phyloP scores from a whole-genome alignment of 2,329 filamentous ascomycete species.

The Metarhizium album region DNA sequence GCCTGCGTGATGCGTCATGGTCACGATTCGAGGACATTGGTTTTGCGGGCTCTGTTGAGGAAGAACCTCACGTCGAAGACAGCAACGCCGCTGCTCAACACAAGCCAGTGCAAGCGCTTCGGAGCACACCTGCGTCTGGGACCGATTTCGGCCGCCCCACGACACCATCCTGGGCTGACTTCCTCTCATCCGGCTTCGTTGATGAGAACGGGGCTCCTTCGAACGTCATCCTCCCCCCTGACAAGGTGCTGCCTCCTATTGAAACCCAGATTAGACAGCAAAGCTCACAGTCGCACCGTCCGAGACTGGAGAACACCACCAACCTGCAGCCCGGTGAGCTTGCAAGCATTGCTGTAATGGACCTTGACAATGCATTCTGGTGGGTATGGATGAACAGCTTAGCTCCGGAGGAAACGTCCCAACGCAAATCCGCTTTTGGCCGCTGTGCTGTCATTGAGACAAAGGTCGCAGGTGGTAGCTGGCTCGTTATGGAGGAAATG shows the following conservation, averaged over 20 bases:
- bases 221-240: constrained; percentile 74
- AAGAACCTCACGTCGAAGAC: constrained; percentile 41
- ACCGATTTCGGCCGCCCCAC: constrained; percentile 68
- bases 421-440: constrained; percentile 86
- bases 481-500: constrained; percentile 94
- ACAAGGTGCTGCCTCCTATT: constrained; percentile 83
- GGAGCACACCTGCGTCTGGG: constrained; percentile 57
- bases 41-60: constrained; percentile 67
- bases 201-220: constrained; percentile 58
- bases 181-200: constrained; percentile 84
- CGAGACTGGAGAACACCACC: constrained; percentile 52
- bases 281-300: constrained; percentile 77
- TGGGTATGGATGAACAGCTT: constrained; percentile 99
- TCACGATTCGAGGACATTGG: constrained; percentile 94
- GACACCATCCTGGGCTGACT: constrained; percentile 97
- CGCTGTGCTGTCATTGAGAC: constrained; percentile 90
- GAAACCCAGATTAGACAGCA: constrained; percentile 59
- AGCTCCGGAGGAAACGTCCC: constrained; percentile 74
- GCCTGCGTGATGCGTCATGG: constrained; percentile 80
- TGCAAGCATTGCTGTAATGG: constrained; percentile 76
- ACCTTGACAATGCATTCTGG: constrained; percentile 95
- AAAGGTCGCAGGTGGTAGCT: constrained; percentile 65
- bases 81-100: constrained; percentile 44
- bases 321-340: constrained; percentile 83
- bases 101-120: constrained; percentile 38